Conservation (phyloP, 257 asterid genomes). For the Gardenia jasminoides region DNA sequence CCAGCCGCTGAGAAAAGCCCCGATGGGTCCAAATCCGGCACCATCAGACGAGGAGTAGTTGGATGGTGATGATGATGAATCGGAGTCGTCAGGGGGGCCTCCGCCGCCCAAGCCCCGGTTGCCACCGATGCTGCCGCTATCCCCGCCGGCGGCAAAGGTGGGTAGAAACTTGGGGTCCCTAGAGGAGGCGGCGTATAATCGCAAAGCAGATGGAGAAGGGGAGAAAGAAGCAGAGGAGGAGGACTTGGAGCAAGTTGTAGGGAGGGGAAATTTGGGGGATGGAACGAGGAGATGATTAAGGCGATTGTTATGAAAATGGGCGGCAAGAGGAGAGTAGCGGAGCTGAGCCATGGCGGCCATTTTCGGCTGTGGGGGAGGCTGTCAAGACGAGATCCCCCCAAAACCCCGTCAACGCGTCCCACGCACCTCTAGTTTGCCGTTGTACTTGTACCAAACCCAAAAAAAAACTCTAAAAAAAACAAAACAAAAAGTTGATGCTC, state of each 20-base stretch:
- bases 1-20: conserved; percentile 80
- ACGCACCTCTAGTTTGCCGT: no score
- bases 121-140: conserved; percentile 16
- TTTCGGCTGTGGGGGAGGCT: not conserved
- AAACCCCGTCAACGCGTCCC: no score
- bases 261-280: conserved; percentile 10
- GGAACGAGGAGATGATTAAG: not conserved
- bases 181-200: not conserved
- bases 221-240: not conserved
- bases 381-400: no score
- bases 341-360: conserved; percentile 37
- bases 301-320: conserved; percentile 2
- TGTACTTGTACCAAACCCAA: no score
- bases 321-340: conserved; percentile 29
- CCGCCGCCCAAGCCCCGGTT: conserved; percentile 28
- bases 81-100: conserved; percentile 36
- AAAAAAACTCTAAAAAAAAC: no score
- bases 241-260: not conserved
- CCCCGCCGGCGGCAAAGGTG: conserved; percentile 25
- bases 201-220: not conserved
- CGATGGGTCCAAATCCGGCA: conserved; percentile 64
- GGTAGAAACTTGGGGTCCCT: conserved; percentile 15
- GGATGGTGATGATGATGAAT: conserved; percentile 22
- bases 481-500: no score
- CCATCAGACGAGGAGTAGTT: not conserved